Evolutionary conservation across 2,329 filamentous ascomycete species (phyloP), one percentile per base, ranked within the genome.

Genomic region (Aspergillus sp.): DNA sequence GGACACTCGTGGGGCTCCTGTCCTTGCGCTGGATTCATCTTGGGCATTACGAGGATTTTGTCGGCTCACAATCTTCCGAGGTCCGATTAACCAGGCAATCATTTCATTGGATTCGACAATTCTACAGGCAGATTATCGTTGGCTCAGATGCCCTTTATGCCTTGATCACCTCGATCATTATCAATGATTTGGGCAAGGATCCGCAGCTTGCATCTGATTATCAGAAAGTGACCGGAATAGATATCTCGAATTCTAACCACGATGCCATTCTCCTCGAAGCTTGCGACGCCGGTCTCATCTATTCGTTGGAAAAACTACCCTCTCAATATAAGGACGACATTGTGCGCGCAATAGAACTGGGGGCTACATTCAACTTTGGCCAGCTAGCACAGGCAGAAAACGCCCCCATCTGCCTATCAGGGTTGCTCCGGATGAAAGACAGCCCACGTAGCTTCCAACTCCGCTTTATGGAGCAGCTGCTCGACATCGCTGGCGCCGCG

Each of bases 101-200:
- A 2, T 70, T 70, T 40, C 40, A 53, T 19, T 54, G 51, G 47
- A 50, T 69, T 7, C 49, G 47, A n/a, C 7, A 52, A 10, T 50
- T 61, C 29, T 61, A 62, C 12, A 30, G n/a, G 4, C 35, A 48
- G 2, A 45, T 48, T n/a, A 36, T 65, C 5, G 34, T 26, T 3
- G 49, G 30, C 5, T 32, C 49, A 1, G 43, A 52, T 3, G 56
- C 65, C 39, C 42, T 67, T 27, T 59, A 62, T 34, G 54, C 59
- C 0, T 52, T 70, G 10, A 51, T 70, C 28, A 54, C 62, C 9
- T 59, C 64, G 7, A 60, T 68, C 45, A 48, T 66, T 4, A 59
- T 69, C 43, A 67, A 69, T 42, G 66, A 70, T 45, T 53, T 70
- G 10, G 67, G 68, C 28, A 70, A 69, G 46, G 64, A 69, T 34